phyloP scores from a whole-genome alignment of 495 filamentous ascomycete species.

The Evansstolkia leycettana region DNA sequence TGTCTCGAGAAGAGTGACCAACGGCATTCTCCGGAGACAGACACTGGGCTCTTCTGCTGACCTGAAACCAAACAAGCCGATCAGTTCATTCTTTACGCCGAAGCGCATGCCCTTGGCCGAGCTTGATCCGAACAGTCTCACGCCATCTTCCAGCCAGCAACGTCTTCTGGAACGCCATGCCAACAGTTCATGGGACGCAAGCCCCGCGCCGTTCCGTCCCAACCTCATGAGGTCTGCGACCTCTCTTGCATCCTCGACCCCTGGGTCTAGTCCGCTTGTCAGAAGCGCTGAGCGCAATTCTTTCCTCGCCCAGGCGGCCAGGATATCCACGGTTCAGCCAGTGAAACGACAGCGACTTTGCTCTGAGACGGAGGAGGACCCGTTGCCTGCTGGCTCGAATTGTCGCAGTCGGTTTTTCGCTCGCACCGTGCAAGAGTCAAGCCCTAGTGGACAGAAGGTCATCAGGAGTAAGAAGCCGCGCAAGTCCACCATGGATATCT shows the following conservation, averaged over 20 bases:
- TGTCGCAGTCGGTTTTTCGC: slow-evolving; percentile 50
- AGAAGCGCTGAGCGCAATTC: slow-evolving; percentile 34
- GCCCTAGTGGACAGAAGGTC: slow-evolving; percentile 38
- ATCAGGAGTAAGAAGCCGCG: slow-evolving; percentile 33
- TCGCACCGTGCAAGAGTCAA: slow-evolving; percentile 23
- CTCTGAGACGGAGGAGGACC: slow-evolving; percentile 37
- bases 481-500: slow-evolving; percentile 42
- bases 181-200: slow-evolving; percentile 41
- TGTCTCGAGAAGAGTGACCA: slow-evolving; percentile 11
- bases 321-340: slow-evolving; percentile 34
- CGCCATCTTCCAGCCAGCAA: slow-evolving; percentile 56
- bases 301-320: slow-evolving; percentile 28
- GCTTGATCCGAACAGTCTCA: slow-evolving; percentile 77
- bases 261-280: slow-evolving; percentile 23
- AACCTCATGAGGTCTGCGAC: slow-evolving; percentile 27
- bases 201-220: slow-evolving; percentile 23
- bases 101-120: slow-evolving; percentile 70
- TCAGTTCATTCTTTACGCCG: slow-evolving; percentile 67
- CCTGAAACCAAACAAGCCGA: slow-evolving; percentile 53
- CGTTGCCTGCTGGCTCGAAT: slow-evolving; percentile 15
- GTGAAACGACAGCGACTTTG: slow-evolving; percentile 53
- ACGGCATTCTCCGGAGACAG: slow-evolving; percentile 25
- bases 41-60: slow-evolving; percentile 35
- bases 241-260: slow-evolving; percentile 21
- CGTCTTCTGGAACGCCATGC: slow-evolving; percentile 41